Evolutionary conservation across 768 basidiomycete genomes (phyloP).

Genomic region (Boletus pseudo-olivaceus): DNA sequence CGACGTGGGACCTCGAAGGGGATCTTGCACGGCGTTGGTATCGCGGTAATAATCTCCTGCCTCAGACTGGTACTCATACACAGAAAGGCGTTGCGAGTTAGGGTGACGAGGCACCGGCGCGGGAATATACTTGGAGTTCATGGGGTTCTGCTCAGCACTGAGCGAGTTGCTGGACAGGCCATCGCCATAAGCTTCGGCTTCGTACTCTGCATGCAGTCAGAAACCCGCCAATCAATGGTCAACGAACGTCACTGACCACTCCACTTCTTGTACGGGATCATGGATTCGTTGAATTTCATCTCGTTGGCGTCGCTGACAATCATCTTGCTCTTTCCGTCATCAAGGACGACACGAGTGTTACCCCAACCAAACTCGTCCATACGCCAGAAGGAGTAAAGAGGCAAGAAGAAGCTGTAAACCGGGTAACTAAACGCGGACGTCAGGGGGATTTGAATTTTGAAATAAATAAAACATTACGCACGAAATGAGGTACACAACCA

Average conservation of each 20-base stretch:
- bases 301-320: conserved; percentile 51
- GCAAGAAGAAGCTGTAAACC: conserved; percentile 64
- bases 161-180: conserved; percentile 46
- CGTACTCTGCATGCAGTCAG: conserved; percentile 48
- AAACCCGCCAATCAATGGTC: not conserved
- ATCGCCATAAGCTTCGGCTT: conserved; percentile 57
- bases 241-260: conserved; percentile 43
- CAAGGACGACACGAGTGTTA: conserved; percentile 61
- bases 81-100: conserved; percentile 39
- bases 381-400: conserved; percentile 70
- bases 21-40: conserved; percentile 41
- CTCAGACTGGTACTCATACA: conserved; percentile 42
- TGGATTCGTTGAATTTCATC: conserved; percentile 70
- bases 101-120: conserved; percentile 36
- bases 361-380: conserved; percentile 75
- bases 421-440: conserved; percentile 45
- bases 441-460: not conserved
- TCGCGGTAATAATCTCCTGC: conserved; percentile 61
- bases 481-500: conserved; percentile 67
- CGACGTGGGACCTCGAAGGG: conserved; percentile 24
- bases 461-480: conserved; percentile 32
- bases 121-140: conserved; percentile 20
- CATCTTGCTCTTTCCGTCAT: conserved; percentile 66
- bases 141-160: conserved; percentile 29
- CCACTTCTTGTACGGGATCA: conserved; percentile 75